Base-by-base conservation (phyloP, 1,284 basidiomycete genomes). In the Sporisorium sorghi region DNA sequence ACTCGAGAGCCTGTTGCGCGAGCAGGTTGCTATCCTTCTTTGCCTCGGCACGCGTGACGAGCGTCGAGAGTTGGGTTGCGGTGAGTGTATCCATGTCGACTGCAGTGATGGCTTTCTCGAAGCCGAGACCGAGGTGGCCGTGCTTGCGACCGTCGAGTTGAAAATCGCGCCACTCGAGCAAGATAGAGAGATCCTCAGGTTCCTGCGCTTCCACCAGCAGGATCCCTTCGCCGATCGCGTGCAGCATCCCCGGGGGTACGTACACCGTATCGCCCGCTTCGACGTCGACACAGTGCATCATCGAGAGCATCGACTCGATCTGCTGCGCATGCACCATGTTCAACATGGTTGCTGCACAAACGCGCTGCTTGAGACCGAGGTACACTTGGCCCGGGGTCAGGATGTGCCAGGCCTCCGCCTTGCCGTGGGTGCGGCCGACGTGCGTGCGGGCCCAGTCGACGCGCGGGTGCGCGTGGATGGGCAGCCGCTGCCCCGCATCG, bases 391-490 rank as follows among this genome's bases (percentile, higher is more conserved):
- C 67, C 0, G 60, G 19, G 0, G 56, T 46, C 30, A 69, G 48
- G 14, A 69, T 63, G 26, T 69, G 67, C 67, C 67, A 69, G 1
- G 67, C 67, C 30, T 69, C 67, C 5, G 67, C 67, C 37, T 69
- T 69, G 40, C 67, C 67, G 44, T 69, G 67, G 33, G 63, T 69
- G 21, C 67, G 40, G 5, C 46, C 44, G 43, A 69, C 48, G 43
- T 69, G 67, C 0, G 44, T 26, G 23, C 26, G 42, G 1, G 67
- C 67, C 67, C 67, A 69, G 14, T 63, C 60, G 35, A 59, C 60
- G 35, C 58, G 67, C 5, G 67, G 67, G n/a, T 69, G 67, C 0
- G 67, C 67, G 37, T 69, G 67, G 47, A 69, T 63, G 21, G 67
- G 67, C 42, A 69, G 21, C 30, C 67, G 46, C 43, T 69, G 60